Evolutionary conservation across 768 basidiomycete species (phyloP), one percentile per base, ranked within the genome.

Genomic region (Chiua virens): DNA sequence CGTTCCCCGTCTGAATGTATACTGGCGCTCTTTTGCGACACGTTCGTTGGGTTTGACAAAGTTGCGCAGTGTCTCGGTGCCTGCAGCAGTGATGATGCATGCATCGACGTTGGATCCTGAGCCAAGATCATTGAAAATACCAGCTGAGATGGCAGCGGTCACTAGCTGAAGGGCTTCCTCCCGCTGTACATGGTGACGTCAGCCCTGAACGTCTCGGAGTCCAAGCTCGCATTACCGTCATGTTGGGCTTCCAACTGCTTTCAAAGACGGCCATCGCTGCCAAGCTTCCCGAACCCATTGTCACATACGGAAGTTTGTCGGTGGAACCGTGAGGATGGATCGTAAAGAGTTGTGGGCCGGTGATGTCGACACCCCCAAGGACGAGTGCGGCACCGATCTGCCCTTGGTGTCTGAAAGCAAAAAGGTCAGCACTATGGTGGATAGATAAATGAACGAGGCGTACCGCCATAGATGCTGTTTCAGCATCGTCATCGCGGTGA

Each of bases 191-290:
- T 45, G 47, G 49, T 40, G 48, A 38, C 42, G 44, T 59, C 41
- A 57, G 57, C 40, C 7, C 1, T 25, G 13, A 27, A 4, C 22
- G n/a, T 23, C 20, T 4, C n/a, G n/a, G 23, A 46, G 17, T n/a
- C 20, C 23, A 27, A 2, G 15, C 39, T 14, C 7, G 3, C 72
- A 82, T 49, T 46, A 93, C 92, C 68, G 83, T 78, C 83, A 99
- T 82, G 67, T 89, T 75, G 27, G 89, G 76, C 63, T 75, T 79
- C 94, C 93, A 99, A 18, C 76, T 68, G 47, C 79, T 85, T 70
- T 99, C 97, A 57, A 99, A 98, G 13, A 98, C 88, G 10, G 95
- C 95, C 97, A 99, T 99, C 17, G 97, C 97, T 3, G 97, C 97
- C 46, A 98, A 75, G 63, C 85, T 89, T 53, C 97, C 97, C 3